A percentile compares a stretch with the other conserved stretches of the same genome.
Evolutionary conservation across 2,329 filamentous ascomycete genomes (phyloP).

Genomic region (Phialocephala subalpina): DNA sequence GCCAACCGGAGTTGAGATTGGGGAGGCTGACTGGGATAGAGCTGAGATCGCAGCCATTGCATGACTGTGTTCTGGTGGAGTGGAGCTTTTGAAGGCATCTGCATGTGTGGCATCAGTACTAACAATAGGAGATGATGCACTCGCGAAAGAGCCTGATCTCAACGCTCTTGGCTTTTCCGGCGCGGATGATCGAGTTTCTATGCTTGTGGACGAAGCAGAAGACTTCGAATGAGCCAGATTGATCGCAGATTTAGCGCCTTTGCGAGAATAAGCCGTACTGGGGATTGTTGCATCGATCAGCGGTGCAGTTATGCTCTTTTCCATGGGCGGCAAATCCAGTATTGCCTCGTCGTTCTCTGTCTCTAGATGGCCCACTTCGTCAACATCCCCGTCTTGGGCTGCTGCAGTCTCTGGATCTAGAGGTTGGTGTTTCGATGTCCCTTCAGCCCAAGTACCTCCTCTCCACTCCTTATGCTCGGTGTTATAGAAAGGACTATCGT

Average conservation of each 20-base stretch:
- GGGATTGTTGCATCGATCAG: slow-evolving; percentile 49
- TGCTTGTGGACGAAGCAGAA: slow-evolving; percentile 56
- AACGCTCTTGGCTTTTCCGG: slow-evolving; percentile 61
- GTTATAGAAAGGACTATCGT: slow-evolving; percentile 90
- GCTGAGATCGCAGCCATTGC: slow-evolving; percentile 76
- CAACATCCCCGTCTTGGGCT: slow-evolving; percentile 56
- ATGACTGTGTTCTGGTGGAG: slow-evolving; percentile 62
- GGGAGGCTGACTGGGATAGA: slow-evolving; percentile 63
- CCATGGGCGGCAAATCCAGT: slow-evolving; percentile 52
- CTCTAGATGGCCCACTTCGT: slow-evolving; percentile 46
- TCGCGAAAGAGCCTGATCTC: slow-evolving; percentile 69
- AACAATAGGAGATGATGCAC: slow-evolving; percentile 69
- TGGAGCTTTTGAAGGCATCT: slow-evolving; percentile 65
- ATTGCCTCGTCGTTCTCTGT: slow-evolving; percentile 48
- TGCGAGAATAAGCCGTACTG: slow-evolving; percentile 60
- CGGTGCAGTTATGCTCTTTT: slow-evolving; percentile 64
- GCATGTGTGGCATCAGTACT: slow-evolving; percentile 72
- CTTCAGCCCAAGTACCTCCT: slow-evolving; percentile 80
- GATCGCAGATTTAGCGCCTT: slow-evolving; percentile 43
- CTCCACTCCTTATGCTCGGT: slow-evolving; percentile 81
- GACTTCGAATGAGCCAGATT: slow-evolving; percentile 39
- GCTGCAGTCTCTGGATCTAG: slow-evolving; percentile 48
- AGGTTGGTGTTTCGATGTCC: slow-evolving; percentile 54
- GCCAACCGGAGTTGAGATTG: slow-evolving; percentile 54
- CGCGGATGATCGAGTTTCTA: slow-evolving; percentile 53